These are phyloP conservation scores for Tanacetum coccineum DNA, from an alignment of 129 eudicot species.

Conservation along the genomic window DNA sequence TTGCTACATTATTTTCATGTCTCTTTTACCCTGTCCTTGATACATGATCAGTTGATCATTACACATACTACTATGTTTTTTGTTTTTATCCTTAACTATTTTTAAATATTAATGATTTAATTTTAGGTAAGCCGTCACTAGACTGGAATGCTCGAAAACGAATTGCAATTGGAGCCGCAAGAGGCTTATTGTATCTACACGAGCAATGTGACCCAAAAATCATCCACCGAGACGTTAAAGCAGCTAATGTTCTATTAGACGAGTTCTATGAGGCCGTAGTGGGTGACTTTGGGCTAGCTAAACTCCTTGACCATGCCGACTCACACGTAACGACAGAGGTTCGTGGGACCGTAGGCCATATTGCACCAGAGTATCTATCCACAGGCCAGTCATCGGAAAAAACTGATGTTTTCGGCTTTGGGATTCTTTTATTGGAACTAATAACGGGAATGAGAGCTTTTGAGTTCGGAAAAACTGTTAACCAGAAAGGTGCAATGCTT, in stretches of 20 bases:
- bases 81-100: background rate
- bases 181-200: slow-evolving; percentile 81
- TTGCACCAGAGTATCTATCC: slow-evolving; percentile 95
- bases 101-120: background rate
- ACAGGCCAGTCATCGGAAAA: slow-evolving; percentile 98
- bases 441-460: slow-evolving; percentile 77
- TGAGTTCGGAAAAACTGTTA: slow-evolving; percentile 64
- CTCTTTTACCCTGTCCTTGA: slow-evolving; percentile 7
- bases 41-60: slow-evolving; percentile 12
- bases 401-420: slow-evolving; percentile 93
- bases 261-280: slow-evolving; percentile 79
- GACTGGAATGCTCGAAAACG: slow-evolving; percentile 89
- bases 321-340: slow-evolving; percentile 96
- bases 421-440: slow-evolving; percentile 69
- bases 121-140: slow-evolving; percentile 68
- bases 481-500: slow-evolving; percentile 87
- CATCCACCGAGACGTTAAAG: slow-evolving; percentile 92
- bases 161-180: slow-evolving; percentile 88
- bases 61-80: background rate
- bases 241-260: slow-evolving; percentile 81
- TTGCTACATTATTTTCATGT: slow-evolving; percentile 21
- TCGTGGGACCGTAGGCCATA: slow-evolving; percentile 95
- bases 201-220: slow-evolving; percentile 98
- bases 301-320: slow-evolving; percentile 87
- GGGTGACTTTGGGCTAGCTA: slow-evolving; percentile 98